phyloP scores from a whole-genome alignment of 345 rosid species.

The Jatropha curcas region DNA sequence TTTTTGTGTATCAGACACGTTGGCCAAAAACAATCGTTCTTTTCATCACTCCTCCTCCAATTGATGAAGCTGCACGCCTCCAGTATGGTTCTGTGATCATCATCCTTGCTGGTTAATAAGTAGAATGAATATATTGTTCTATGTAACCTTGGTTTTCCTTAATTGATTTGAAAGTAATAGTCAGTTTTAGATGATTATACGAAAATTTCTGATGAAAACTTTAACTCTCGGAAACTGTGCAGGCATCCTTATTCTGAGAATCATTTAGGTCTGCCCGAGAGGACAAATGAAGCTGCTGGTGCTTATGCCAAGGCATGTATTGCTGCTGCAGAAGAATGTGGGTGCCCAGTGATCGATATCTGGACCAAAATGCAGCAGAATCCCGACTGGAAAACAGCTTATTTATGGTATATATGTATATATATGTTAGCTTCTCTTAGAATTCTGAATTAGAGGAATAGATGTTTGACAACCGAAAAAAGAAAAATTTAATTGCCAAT shows the following conservation, averaged over 20 bases:
- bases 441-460: not conserved
- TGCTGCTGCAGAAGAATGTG: slow-evolving; percentile 53
- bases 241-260: slow-evolving; percentile 74
- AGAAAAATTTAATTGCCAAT: too few species aligned
- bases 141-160: too few species aligned
- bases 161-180: too few species aligned
- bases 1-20: slow-evolving; percentile 40
- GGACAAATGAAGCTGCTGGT: slow-evolving; percentile 87
- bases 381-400: slow-evolving; percentile 59
- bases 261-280: slow-evolving; percentile 64
- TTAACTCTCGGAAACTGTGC: slow-evolving; percentile 6
- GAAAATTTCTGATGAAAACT: not conserved
- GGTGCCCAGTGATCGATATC: slow-evolving; percentile 54
- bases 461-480: too few species aligned
- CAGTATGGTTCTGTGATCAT: slow-evolving; percentile 34
- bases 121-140: too few species aligned
- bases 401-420: slow-evolving; percentile 69
- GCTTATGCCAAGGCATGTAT: slow-evolving; percentile 66
- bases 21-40: slow-evolving; percentile 63
- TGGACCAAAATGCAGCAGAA: slow-evolving; percentile 82
- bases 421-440: too few species aligned
- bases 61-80: slow-evolving; percentile 83
- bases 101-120: not conserved
- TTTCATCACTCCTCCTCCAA: slow-evolving; percentile 87
- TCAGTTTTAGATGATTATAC: not conserved